Evolutionary conservation across 306 rosid species (phyloP).

Genomic region (Ormosia semicastrata): DNA sequence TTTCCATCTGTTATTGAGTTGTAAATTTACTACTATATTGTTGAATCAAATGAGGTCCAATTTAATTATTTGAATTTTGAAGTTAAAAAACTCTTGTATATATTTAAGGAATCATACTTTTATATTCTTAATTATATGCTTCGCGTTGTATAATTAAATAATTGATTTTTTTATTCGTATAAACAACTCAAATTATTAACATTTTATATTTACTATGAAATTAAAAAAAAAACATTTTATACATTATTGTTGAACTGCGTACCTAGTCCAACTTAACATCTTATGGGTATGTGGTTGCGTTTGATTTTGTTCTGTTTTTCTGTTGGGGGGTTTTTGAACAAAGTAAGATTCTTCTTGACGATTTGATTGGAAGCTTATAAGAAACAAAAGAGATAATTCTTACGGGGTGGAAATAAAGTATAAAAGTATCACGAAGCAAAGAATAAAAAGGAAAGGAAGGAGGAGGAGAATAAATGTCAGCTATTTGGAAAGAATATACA

Average conservation of each 20-base stretch:
- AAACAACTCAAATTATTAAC: background rate
- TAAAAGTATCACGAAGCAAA: constrained; percentile 13
- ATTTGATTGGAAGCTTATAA: background rate
- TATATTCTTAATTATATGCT: background rate
- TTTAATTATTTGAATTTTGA: constrained; percentile 15
- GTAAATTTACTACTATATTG: constrained; percentile 25
- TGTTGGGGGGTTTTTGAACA: background rate
- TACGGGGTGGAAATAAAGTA: constrained; percentile 8
- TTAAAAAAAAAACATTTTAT: background rate
- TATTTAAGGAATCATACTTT: background rate
- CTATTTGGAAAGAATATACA: constrained; percentile 29
- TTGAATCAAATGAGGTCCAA: constrained; percentile 10
- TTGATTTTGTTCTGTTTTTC: background rate
- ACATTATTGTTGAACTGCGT: background rate
- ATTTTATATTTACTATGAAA: background rate
- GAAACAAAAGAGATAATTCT: constrained; percentile 23
- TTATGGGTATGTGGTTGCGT: background rate
- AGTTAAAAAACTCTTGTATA: background rate
- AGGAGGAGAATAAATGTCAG: constrained; percentile 41
- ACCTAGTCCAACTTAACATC: background rate
- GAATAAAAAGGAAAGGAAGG: background rate
- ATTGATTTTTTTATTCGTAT: background rate
- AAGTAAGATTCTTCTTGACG: constrained; percentile 21
- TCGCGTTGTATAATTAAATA: background rate
- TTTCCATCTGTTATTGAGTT: constrained; percentile 28